Evolutionary conservation across 2,329 filamentous ascomycete genomes (phyloP).

Genomic region (Boeremia exigua): DNA sequence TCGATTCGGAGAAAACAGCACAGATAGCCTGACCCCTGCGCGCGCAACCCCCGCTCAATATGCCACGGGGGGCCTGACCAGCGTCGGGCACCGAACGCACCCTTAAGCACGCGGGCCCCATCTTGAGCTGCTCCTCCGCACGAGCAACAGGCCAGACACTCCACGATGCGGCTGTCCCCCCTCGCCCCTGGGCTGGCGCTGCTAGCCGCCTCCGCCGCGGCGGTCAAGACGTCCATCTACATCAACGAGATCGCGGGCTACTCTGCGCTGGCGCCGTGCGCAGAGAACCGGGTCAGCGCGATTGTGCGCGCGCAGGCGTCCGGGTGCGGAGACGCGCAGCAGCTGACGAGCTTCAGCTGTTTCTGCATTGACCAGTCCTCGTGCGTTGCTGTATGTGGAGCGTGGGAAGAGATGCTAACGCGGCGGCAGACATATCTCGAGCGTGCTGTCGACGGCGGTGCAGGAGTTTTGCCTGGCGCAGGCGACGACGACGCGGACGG

Average conservation of each 20-base stretch:
- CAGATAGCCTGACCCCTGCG: no score
- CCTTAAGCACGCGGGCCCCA: no score
- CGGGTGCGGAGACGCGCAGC: slow-evolving; percentile 26
- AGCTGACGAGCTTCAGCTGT: slow-evolving; percentile 28
- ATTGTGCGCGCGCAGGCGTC: slow-evolving; percentile 27
- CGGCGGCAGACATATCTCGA: background rate
- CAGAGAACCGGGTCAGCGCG: slow-evolving; percentile 22
- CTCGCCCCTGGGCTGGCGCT: background rate
- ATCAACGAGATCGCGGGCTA: slow-evolving; percentile 29
- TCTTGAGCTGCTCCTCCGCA: no score
- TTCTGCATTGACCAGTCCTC: slow-evolving; percentile 22
- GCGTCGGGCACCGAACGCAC: no score
- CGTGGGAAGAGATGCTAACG: no score
- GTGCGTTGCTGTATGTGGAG: no score
- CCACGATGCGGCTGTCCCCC: background rate
- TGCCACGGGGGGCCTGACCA: no score
- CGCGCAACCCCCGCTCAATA: no score
- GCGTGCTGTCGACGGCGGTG: slow-evolving; percentile 1
- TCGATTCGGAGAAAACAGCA: no score
- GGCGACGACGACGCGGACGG: background rate
- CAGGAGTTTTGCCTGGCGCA: background rate
- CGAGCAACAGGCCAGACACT: no score
- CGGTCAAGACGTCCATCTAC: slow-evolving; percentile 25
- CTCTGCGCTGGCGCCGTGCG: slow-evolving; percentile 22
- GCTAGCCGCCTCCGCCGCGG: background rate